phyloP scores from a whole-genome alignment of 2,329 filamentous ascomycete genomes.

The Ophiosphaerella herpotricha region DNA sequence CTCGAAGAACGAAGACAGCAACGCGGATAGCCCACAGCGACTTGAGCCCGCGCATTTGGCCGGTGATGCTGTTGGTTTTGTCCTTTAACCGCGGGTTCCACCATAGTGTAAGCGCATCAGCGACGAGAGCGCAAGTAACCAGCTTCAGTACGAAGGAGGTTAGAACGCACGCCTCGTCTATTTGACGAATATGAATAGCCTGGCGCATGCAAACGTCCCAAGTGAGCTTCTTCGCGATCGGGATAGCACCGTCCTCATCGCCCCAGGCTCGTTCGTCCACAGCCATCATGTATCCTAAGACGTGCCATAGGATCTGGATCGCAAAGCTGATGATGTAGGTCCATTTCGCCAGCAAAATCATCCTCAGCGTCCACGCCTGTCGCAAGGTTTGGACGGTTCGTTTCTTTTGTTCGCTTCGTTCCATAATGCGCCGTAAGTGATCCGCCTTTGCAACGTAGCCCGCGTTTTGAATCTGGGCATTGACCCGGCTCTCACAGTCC shows the following conservation, averaged over 20 bases:
- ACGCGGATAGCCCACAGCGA: constrained; percentile 71
- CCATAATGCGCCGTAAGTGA: constrained; percentile 74
- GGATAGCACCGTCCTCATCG: background rate
- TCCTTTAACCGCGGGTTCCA: constrained; percentile 72
- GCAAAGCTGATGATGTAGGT: constrained; percentile 48
- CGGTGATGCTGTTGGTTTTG: constrained; percentile 62
- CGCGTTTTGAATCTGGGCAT: constrained; percentile 69
- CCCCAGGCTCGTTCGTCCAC: constrained; percentile 11
- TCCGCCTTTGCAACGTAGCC: constrained; percentile 86
- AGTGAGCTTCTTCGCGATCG: constrained; percentile 1
- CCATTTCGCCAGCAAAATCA: constrained; percentile 51
- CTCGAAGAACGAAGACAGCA: constrained; percentile 61
- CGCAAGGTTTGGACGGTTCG: constrained; percentile 35
- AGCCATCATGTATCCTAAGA: constrained; percentile 25
- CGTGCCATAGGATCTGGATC: constrained; percentile 44
- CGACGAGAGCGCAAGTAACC: constrained; percentile 47
- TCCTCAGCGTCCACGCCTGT: constrained; percentile 50
- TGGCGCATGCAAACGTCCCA: constrained; percentile 28
- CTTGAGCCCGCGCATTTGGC: constrained; percentile 60
- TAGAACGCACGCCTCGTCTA: constrained; percentile 35
- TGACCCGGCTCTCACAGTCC: constrained; percentile 75
- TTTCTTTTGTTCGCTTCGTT: constrained; percentile 53
- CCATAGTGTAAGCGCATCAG: constrained; percentile 61
- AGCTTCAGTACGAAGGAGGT: constrained; percentile 20
- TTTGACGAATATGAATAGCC: constrained; percentile 18